Evolutionary conservation across 208 protist genomes (phyloP).

Genomic region (Tritrichomonas musculus): DNA sequence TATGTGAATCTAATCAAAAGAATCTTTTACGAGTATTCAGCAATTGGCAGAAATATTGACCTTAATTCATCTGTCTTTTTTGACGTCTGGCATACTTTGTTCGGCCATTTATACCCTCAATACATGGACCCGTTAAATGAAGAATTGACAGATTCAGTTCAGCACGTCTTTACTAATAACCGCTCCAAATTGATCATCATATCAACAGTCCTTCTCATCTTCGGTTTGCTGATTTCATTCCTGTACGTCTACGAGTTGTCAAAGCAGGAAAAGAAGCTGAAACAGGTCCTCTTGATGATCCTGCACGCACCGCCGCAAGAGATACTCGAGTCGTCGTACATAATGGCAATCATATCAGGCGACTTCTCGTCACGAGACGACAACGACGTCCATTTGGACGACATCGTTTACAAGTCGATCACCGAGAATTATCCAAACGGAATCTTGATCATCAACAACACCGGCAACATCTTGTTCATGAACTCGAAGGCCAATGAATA

Average conservation of each 20-base stretch:
- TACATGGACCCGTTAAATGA: background rate
- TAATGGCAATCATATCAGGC: no score
- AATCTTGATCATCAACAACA: background rate
- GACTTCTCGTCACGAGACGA: background rate
- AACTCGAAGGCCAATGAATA: background rate
- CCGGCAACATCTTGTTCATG: background rate
- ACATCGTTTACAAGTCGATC: background rate
- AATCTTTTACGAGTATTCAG: no score
- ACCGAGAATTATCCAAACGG: background rate
- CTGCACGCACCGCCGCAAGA: no score
- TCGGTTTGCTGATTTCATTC: background rate
- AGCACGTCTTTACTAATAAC: background rate
- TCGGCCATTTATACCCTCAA: no score
- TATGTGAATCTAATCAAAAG: no score
- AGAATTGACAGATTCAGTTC: background rate
- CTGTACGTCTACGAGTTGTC: background rate
- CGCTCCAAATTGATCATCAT: background rate
- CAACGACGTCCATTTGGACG: background rate
- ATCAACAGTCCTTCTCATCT: background rate
- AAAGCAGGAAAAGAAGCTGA: background rate
- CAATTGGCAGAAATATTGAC: no score
- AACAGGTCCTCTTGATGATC: background rate
- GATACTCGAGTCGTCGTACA: no score
- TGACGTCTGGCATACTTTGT: no score
- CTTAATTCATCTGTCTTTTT: no score